These are phyloP conservation scores for Xylaria flabelliformis DNA, from an alignment of 495 filamentous ascomycete species.

Conservation along the genomic window DNA sequence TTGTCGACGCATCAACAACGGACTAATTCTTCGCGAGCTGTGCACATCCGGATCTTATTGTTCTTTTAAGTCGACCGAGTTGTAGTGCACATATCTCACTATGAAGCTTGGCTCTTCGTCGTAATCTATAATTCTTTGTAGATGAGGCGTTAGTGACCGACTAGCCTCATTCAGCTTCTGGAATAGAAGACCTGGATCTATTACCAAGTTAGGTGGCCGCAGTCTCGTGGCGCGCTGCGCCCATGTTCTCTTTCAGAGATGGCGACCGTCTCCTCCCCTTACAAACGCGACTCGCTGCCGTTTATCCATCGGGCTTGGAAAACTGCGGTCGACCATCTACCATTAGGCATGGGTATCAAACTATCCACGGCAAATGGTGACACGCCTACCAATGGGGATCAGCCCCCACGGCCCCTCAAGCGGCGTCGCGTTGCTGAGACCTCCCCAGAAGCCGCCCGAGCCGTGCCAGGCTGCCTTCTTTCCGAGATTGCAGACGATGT, in stretches of 20 bases:
- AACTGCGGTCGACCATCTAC: conserved; percentile 40
- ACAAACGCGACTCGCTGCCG: conserved; percentile 42
- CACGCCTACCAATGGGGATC: conserved; percentile 38
- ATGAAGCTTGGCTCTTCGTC: conserved; percentile 22
- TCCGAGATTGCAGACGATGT: conserved; percentile 39
- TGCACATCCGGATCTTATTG: conserved; percentile 4
- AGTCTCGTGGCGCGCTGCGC: conserved; percentile 39
- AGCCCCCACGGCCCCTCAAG: conserved; percentile 42
- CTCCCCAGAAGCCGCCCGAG: conserved; percentile 34
- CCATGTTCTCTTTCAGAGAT: conserved; percentile 44
- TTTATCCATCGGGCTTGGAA: conserved; percentile 45
- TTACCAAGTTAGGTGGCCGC: conserved; percentile 32
- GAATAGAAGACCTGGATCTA: conserved; percentile 4
- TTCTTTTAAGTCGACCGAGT: conserved; percentile 14
- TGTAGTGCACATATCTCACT: conserved; percentile 20
- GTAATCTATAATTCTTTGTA: conserved; percentile 36
- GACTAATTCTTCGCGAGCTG: background rate
- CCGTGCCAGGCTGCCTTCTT: conserved; percentile 39
- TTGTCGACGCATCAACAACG: background rate
- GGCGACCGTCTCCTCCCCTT: conserved; percentile 41
- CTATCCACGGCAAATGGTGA: conserved; percentile 46
- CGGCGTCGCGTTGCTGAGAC: conserved; percentile 48
- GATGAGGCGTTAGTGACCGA: conserved; percentile 29
- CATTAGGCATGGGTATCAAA: conserved; percentile 51
- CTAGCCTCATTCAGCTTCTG: conserved; percentile 19